A percentile compares a stretch with the other conserved stretches of the same genome.
Evolutionary conservation across 2,329 filamentous ascomycete genomes (phyloP).

Genomic region (Verticillium dahliae): DNA sequence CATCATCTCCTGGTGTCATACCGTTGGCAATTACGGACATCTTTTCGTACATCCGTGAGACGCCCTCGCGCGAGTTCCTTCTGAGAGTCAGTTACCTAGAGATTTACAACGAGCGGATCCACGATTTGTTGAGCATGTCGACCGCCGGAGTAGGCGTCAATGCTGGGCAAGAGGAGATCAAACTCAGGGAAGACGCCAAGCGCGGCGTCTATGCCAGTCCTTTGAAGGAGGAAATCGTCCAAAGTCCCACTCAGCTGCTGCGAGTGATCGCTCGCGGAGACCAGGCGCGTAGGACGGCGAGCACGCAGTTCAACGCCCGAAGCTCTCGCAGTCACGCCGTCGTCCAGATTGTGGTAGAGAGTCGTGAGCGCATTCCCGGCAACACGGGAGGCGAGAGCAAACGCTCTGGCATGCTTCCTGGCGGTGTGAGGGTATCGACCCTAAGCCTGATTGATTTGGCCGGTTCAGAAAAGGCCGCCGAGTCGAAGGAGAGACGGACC

Average conservation of each 20-base stretch:
- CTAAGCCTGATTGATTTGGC: slow-evolving; percentile 93
- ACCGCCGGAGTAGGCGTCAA: slow-evolving; percentile 46
- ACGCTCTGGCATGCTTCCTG: slow-evolving; percentile 65
- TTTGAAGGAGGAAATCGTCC: slow-evolving; percentile 96
- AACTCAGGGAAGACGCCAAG: slow-evolving; percentile 92
- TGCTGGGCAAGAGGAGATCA: slow-evolving; percentile 80
- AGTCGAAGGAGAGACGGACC: slow-evolving; percentile 86
- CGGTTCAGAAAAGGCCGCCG: slow-evolving; percentile 91
- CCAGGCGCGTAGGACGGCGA: slow-evolving; percentile 80
- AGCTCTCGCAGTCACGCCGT: slow-evolving; percentile 98
- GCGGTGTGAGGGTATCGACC: slow-evolving; percentile 91
- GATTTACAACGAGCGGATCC: slow-evolving; percentile 98
- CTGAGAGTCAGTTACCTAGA: slow-evolving; percentile 95
- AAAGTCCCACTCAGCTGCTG: slow-evolving; percentile 90
- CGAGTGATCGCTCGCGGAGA: slow-evolving; percentile 94
- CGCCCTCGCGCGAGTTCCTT: slow-evolving; percentile 87
- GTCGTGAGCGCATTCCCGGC: slow-evolving; percentile 72
- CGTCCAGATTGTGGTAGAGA: slow-evolving; percentile 97
- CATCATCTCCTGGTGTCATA: slow-evolving; percentile 91
- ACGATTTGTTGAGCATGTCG: slow-evolving; percentile 80
- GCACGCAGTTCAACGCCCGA: slow-evolving; percentile 93
- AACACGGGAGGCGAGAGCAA: slow-evolving; percentile 49
- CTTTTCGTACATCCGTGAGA: slow-evolving; percentile 97
- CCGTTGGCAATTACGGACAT: slow-evolving; percentile 97
- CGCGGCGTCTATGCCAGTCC: slow-evolving; percentile 94